A percentile compares a stretch with the other conserved stretches of the same genome.
These are phyloP conservation scores for Didymella pinodella DNA, from an alignment of 2,329 filamentous ascomycete genomes.

Conservation along the genomic window DNA sequence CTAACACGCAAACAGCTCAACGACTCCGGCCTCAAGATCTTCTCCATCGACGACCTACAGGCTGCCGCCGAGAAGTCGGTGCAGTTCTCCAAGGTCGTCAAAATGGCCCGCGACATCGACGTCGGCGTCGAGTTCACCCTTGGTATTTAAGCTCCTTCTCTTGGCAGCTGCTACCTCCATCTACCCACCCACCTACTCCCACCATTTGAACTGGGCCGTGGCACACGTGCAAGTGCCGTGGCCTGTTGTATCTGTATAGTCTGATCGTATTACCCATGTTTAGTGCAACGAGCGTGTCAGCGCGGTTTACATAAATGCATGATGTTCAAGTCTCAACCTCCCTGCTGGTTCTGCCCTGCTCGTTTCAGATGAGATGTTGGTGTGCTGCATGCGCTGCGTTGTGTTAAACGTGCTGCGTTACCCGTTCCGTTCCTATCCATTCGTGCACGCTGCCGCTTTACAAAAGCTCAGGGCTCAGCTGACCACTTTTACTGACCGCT, in stretches of 20 bases:
- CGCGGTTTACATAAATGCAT: slow-evolving; percentile 27
- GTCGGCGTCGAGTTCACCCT: slow-evolving; percentile 74
- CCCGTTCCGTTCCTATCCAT: background rate
- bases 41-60: slow-evolving; percentile 98
- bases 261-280: slow-evolving; percentile 17
- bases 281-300: slow-evolving; percentile 11
- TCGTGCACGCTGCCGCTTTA: background rate
- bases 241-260: slow-evolving; percentile 25
- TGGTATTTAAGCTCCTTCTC: slow-evolving; percentile 73
- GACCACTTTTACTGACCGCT: background rate
- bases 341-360: background rate
- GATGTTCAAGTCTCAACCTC: slow-evolving; percentile 18
- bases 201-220: too few relatives aligned
- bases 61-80: slow-evolving; percentile 97
- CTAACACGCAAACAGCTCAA: slow-evolving; percentile 68
- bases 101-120: slow-evolving; percentile 97
- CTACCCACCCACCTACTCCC: background rate
- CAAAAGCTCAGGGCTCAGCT: background rate
- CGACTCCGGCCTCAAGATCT: slow-evolving; percentile 98
- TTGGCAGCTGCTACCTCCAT: slow-evolving; percentile 2
- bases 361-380: too few relatives aligned
- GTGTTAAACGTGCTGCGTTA: background rate
- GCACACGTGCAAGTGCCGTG: too few relatives aligned
- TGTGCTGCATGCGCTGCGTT: background rate
- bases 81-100: slow-evolving; percentile 98